Conservation (phyloP, 176 grass and related monocot genomes). For the Triticum aestivum region DNA sequence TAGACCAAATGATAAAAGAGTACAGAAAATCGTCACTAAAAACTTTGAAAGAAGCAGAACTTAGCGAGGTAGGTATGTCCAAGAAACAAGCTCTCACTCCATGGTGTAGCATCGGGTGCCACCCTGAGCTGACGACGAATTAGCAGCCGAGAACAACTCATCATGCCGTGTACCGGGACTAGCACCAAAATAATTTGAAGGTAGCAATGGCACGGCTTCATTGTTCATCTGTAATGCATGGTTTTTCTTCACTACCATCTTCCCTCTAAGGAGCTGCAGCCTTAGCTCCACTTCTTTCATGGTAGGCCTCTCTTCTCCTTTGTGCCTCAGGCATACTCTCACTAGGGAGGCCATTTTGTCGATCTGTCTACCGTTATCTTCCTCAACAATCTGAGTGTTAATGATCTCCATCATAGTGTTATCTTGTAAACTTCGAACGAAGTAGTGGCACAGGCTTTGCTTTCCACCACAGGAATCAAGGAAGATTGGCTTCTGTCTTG, state of each 20-base stretch:
- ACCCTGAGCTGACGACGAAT: not conserved
- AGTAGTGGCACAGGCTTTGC: not conserved
- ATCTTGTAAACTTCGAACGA: not conserved
- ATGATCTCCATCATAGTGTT: not conserved
- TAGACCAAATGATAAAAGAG: no score
- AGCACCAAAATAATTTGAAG: not conserved
- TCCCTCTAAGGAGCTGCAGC: constrained; percentile 21
- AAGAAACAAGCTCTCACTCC: not conserved
- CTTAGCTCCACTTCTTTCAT: constrained; percentile 40
- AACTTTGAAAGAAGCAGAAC: no score
- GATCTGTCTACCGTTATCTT: not conserved
- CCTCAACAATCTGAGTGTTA: constrained; percentile 5
- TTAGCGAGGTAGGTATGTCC: not conserved
- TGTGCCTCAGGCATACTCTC: not conserved
- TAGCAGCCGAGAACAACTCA: not conserved
- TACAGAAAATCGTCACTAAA: no score
- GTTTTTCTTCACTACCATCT: not conserved
- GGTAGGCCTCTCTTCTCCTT: constrained; percentile 11
- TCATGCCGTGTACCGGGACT: not conserved
- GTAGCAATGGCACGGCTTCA: not conserved
- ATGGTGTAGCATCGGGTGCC: not conserved
- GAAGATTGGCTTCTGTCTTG: constrained; percentile 33
- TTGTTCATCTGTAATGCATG: not conserved
- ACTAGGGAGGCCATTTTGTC: constrained; percentile 3
- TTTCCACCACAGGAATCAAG: not conserved